These are phyloP conservation scores for Mucor circinelloides DNA, from an alignment of 371 early-diverging fungal genomes.

Conservation along the genomic window DNA sequence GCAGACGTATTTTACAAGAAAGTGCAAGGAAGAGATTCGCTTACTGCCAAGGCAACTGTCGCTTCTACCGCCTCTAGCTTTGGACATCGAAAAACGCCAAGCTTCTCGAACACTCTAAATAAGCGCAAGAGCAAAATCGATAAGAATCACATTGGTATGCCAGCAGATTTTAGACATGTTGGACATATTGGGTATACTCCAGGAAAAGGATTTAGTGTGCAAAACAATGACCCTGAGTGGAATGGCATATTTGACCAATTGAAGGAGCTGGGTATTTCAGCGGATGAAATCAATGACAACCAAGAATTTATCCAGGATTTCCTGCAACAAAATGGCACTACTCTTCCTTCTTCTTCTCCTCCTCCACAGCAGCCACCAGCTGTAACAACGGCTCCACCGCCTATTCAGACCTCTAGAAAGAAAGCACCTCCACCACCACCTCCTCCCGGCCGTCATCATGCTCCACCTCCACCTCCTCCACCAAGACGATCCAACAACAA, in stretches of 20 bases:
- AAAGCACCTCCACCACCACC: slow-evolving; percentile 37
- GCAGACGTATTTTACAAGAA: slow-evolving; percentile 77
- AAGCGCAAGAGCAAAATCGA: slow-evolving; percentile 55
- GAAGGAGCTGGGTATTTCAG: slow-evolving; percentile 80
- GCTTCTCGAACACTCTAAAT: slow-evolving; percentile 3
- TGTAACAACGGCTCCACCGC: slow-evolving; percentile 14
- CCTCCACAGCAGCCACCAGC: not conserved
- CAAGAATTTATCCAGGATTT: slow-evolving; percentile 56
- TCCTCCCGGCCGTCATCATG: slow-evolving; percentile 21
- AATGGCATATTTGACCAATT: slow-evolving; percentile 73
- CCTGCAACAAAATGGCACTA: slow-evolving; percentile 46
- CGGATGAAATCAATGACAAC: slow-evolving; percentile 63
- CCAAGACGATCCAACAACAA: slow-evolving; percentile 14
- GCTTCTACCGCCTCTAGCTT: not conserved
- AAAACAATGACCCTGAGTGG: slow-evolving; percentile 82
- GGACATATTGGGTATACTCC: slow-evolving; percentile 81
- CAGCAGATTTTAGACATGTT: slow-evolving; percentile 79
- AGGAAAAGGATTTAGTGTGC: slow-evolving; percentile 78
- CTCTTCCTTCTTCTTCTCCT: not conserved
- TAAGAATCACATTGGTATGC: slow-evolving; percentile 76
- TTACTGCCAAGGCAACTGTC: slow-evolving; percentile 35
- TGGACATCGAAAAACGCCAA: not conserved
- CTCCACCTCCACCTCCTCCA: slow-evolving; percentile 22
- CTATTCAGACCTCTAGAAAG: slow-evolving; percentile 15
- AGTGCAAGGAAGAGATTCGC: slow-evolving; percentile 56